Conservation (phyloP, 108 stramenopile species). For the Epithemia pelagica region DNA sequence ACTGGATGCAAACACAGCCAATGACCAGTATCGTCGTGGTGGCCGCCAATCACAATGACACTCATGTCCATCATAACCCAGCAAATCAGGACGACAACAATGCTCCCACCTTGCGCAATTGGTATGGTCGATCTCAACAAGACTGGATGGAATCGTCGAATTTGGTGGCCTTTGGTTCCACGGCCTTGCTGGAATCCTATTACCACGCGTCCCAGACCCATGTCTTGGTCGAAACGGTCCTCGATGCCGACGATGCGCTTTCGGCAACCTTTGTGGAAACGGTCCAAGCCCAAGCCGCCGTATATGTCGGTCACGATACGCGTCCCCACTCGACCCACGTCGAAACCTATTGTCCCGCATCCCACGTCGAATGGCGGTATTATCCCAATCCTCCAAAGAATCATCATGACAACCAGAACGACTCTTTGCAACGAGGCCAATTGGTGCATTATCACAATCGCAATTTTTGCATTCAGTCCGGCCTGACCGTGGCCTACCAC, state of each 20-base stretch:
- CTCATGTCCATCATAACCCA: background rate
- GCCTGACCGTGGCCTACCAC: slow-evolving; percentile 51
- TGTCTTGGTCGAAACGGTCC: slow-evolving; percentile 40
- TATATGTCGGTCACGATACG: slow-evolving; percentile 11
- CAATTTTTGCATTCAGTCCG: slow-evolving; percentile 48
- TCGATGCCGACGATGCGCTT: slow-evolving; percentile 76
- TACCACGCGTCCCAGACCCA: slow-evolving; percentile 15
- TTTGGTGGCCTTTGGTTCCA: slow-evolving; percentile 2
- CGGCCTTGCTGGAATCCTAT: slow-evolving; percentile 2
- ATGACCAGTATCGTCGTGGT: slow-evolving; percentile 28
- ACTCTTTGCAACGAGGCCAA: slow-evolving; percentile 4
- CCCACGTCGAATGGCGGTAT: slow-evolving; percentile 33
- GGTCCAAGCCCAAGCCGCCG: slow-evolving; percentile 19
- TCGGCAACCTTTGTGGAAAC: slow-evolving; percentile 13
- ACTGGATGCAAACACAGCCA: background rate
- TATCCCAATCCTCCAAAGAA: background rate
- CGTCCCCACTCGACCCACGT: slow-evolving; percentile 7
- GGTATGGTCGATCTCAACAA: background rate
- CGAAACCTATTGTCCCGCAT: slow-evolving; percentile 29
- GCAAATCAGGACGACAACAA: background rate
- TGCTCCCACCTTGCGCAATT: background rate
- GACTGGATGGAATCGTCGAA: background rate
- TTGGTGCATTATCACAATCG: slow-evolving; percentile 21
- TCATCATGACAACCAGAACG: background rate
- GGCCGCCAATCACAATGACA: slow-evolving; percentile 29